Conservation (phyloP, 1,284 basidiomycete species). For the Wallemia ichthyophaga region DNA sequence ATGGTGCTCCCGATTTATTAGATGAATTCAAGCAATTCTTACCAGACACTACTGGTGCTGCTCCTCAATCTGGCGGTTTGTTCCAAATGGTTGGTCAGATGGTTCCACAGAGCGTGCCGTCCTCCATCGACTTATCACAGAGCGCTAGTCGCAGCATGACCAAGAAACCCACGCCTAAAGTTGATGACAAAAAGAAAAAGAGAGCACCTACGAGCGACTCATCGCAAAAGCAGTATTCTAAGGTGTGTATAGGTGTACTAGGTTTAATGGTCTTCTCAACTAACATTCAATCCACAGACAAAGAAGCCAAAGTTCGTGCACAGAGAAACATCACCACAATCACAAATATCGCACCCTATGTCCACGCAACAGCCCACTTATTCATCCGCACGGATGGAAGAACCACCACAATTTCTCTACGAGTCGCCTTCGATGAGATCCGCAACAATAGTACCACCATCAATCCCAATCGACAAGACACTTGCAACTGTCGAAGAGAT, state of each 20-base stretch:
- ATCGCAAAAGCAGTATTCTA: neutral
- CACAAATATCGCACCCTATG: neutral
- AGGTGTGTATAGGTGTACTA: neutral
- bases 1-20: conserved; percentile 67
- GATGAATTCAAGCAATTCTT: conserved; percentile 91
- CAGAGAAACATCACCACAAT: neutral
- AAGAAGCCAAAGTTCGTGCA: neutral
- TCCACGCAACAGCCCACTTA: neutral
- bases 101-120: conserved; percentile 8
- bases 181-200: neutral
- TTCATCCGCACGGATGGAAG: neutral
- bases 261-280: neutral
- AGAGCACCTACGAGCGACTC: neutral
- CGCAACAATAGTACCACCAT: conserved; percentile 7
- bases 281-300: neutral
- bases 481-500: conserved; percentile 49
- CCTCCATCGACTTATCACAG: neutral
- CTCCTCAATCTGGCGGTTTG: conserved; percentile 12
- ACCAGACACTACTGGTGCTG: conserved; percentile 28
- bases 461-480: conserved; percentile 12
- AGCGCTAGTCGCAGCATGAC: neutral
- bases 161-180: neutral
- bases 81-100: conserved; percentile 17
- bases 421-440: conserved; percentile 11
- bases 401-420: conserved; percentile 6